phyloP scores from a whole-genome alignment of 140 eudicot species.

The Oenanthe javanica region DNA sequence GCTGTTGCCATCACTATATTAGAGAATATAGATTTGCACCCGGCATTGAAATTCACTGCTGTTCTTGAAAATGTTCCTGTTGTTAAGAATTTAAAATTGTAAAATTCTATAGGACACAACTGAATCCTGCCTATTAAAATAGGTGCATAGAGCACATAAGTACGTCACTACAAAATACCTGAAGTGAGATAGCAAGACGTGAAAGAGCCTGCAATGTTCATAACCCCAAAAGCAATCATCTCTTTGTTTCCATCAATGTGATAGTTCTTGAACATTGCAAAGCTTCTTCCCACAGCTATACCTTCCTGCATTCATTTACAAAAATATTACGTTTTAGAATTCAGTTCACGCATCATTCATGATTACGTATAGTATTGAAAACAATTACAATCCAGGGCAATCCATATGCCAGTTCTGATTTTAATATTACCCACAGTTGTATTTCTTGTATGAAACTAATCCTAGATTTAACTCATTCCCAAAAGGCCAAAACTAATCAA shows the following conservation, averaged over 20 bases:
- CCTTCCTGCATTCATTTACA: constrained; percentile 37
- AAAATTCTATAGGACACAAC: neutral
- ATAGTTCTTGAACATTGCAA: constrained; percentile 40
- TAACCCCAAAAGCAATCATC: constrained; percentile 49
- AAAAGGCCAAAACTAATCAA: neutral
- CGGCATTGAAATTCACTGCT: constrained; percentile 50
- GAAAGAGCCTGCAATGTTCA: constrained; percentile 55
- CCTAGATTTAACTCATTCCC: neutral
- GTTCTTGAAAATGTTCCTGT: constrained; percentile 50
- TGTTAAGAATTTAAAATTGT: neutral
- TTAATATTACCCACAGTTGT: neutral
- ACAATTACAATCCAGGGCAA: neutral
- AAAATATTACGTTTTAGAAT: neutral
- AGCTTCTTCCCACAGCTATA: constrained; percentile 54
- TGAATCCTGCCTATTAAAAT: neutral
- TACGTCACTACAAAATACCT: constrained; percentile 10
- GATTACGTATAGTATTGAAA: neutral
- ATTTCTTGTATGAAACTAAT: neutral
- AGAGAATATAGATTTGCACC: constrained; percentile 39
- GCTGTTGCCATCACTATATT: constrained; percentile 48
- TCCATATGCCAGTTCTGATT: neutral
- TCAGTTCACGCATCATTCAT: neutral
- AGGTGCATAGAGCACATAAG: no score
- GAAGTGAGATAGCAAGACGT: constrained; percentile 53
- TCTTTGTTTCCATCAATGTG: constrained; percentile 60